phyloP scores from a whole-genome alignment of 2,329 filamentous ascomycete genomes.

The Ambrosiella cleistominuta region DNA sequence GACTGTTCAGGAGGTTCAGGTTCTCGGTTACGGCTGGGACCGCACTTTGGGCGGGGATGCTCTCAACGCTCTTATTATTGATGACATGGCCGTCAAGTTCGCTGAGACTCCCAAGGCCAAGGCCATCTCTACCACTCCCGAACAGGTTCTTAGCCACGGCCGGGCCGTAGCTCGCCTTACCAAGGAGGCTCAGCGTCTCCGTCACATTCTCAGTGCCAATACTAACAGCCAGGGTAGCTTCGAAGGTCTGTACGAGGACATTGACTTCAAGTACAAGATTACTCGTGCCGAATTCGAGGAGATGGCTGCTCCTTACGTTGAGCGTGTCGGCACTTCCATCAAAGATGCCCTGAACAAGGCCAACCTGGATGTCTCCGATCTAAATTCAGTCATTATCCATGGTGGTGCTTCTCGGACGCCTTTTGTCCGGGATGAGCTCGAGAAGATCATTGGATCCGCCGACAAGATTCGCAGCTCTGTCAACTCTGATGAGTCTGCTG shows the following conservation, averaged over 20 bases:
- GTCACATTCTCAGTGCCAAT: conserved; percentile 89
- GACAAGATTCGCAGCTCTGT: conserved; percentile 84
- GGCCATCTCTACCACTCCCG: conserved; percentile 42
- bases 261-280: conserved; percentile 88
- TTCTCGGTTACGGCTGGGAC: conserved; percentile 77
- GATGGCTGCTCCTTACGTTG: conserved; percentile 49
- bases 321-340: conserved; percentile 52
- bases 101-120: conserved; percentile 50
- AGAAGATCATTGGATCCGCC: conserved; percentile 51
- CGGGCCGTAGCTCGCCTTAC: conserved; percentile 76
- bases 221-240: conserved; percentile 63
- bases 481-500: conserved; percentile 90
- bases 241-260: conserved; percentile 76
- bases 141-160: conserved; percentile 55
- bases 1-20: conserved; percentile 87
- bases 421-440: conserved; percentile 80
- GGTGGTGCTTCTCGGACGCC: conserved; percentile 81
- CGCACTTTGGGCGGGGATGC: conserved; percentile 75
- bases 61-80: conserved; percentile 71
- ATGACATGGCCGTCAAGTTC: conserved; percentile 75
- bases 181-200: conserved; percentile 75
- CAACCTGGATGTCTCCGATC: conserved; percentile 52
- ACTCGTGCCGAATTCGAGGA: conserved; percentile 65
- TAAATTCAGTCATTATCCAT: conserved; percentile 84
- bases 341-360: conserved; percentile 58